phyloP scores from a whole-genome alignment of 768 basidiomycete genomes.

The Solioccasus polychromus region DNA sequence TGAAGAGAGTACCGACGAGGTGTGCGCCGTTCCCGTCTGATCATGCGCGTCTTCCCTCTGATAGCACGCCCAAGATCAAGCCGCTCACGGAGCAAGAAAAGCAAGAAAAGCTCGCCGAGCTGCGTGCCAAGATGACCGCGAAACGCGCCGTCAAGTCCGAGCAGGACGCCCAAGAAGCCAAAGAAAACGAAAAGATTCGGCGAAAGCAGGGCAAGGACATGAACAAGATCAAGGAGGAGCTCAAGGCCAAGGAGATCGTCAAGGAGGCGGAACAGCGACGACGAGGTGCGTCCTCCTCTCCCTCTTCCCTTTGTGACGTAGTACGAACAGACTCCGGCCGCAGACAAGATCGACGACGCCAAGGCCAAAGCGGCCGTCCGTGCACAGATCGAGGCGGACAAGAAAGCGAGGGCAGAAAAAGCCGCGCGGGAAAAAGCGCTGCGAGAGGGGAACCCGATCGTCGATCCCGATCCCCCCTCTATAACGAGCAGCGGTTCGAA shows the following conservation, averaged over 20 bases:
- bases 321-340: neutral
- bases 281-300: conserved; percentile 47
- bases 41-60: no score
- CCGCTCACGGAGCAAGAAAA: conserved; percentile 95
- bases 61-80: conserved; percentile 61
- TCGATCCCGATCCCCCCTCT: no score
- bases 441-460: conserved; percentile 66
- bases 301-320: neutral
- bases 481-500: no score
- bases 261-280: conserved; percentile 83
- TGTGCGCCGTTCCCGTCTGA: conserved; percentile 22
- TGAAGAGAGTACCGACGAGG: conserved; percentile 94
- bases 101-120: conserved; percentile 72
- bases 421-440: conserved; percentile 88
- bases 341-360: conserved; percentile 89
- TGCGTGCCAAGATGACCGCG: conserved; percentile 73
- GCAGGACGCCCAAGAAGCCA: conserved; percentile 69
- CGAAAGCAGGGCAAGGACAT: conserved; percentile 88
- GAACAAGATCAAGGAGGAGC: conserved; percentile 67
- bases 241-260: conserved; percentile 73
- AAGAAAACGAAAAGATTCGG: conserved; percentile 73
- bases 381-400: conserved; percentile 94
- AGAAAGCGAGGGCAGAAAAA: conserved; percentile 83
- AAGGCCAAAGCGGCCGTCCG: conserved; percentile 84
- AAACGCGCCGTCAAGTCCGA: conserved; percentile 74